Evolutionary conservation across 352 stramenopile species (phyloP).

Genomic region (Phytophthora pinifolia): DNA sequence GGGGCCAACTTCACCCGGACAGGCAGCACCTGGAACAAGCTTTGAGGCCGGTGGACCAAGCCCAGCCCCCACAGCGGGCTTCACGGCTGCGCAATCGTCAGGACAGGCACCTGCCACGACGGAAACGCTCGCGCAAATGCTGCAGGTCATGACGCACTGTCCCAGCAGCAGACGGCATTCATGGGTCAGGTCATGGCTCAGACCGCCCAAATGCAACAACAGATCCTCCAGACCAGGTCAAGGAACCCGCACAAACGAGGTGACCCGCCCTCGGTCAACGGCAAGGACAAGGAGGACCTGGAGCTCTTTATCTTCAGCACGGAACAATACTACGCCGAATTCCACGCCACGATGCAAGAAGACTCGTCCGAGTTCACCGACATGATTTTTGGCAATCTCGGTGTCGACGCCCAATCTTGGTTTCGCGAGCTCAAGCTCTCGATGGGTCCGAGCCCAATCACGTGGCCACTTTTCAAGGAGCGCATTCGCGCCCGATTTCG

Average conservation of each 20-base stretch:
- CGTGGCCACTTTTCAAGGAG: constrained; percentile 9
- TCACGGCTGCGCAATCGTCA: background rate
- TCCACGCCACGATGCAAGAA: background rate
- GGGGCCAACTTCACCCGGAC: background rate
- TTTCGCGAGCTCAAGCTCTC: constrained; percentile 11
- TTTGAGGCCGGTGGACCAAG: too few relatives aligned
- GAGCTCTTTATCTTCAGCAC: constrained; percentile 17
- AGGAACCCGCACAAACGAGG: background rate
- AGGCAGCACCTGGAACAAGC: background rate
- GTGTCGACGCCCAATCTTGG: constrained; percentile 11
- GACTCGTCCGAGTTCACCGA: constrained; percentile 1
- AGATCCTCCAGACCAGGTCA: constrained; percentile 7
- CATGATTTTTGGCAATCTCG: constrained; percentile 11
- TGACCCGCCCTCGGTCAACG: constrained; percentile 12
- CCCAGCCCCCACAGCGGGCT: too few relatives aligned
- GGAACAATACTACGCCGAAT: constrained; percentile 11
- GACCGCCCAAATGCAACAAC: constrained; percentile 12
- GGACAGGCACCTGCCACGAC: constrained; percentile 5
- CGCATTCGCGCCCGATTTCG: constrained; percentile 8
- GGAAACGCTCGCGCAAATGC: constrained; percentile 13
- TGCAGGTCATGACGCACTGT: constrained; percentile 6
- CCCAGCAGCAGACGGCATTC: constrained; percentile 11
- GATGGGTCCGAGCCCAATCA: background rate
- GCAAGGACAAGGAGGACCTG: constrained; percentile 13
- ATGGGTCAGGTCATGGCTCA: constrained; percentile 13